Evolutionary conservation across 768 basidiomycete genomes (phyloP).

Genomic region (Xerocomus brunneocitrinus): DNA sequence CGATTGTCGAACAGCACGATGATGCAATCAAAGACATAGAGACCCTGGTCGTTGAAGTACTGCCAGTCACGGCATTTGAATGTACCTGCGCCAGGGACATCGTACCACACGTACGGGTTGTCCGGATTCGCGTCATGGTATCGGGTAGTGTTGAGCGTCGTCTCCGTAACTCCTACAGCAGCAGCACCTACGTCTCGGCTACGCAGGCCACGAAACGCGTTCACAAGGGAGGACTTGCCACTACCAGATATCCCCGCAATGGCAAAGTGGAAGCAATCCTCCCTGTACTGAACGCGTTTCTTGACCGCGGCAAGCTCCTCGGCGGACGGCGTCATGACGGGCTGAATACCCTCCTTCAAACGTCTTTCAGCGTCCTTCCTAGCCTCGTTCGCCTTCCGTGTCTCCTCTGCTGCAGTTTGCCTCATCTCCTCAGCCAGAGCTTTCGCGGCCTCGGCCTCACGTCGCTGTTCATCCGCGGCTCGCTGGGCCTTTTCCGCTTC

Average conservation of each 20-base stretch:
- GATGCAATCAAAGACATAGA: slow-evolving; percentile 24
- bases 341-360: slow-evolving; percentile 23
- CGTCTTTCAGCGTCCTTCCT: slow-evolving; percentile 14
- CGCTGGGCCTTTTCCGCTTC: slow-evolving; percentile 9
- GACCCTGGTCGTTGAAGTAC: slow-evolving; percentile 21
- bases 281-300: slow-evolving; percentile 19
- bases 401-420: slow-evolving; percentile 15
- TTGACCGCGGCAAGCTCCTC: slow-evolving; percentile 15
- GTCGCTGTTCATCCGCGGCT: slow-evolving; percentile 19
- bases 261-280: slow-evolving; percentile 32
- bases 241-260: slow-evolving; percentile 32
- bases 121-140: slow-evolving; percentile 13
- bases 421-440: slow-evolving; percentile 13
- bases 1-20: slow-evolving; percentile 20
- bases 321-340: slow-evolving; percentile 11
- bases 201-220: slow-evolving; percentile 32
- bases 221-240: slow-evolving; percentile 37
- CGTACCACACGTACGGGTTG: slow-evolving; percentile 21
- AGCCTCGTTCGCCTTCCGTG: slow-evolving; percentile 13
- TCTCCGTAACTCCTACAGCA: slow-evolving; percentile 18
- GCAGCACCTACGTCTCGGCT: slow-evolving; percentile 14
- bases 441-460: slow-evolving; percentile 13
- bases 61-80: slow-evolving; percentile 18
- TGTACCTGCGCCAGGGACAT: slow-evolving; percentile 21
- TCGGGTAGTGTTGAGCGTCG: slow-evolving; percentile 12